These are phyloP conservation scores for Fusarium foetens DNA, from an alignment of 2,329 filamentous ascomycete genomes.

Conservation along the genomic window DNA sequence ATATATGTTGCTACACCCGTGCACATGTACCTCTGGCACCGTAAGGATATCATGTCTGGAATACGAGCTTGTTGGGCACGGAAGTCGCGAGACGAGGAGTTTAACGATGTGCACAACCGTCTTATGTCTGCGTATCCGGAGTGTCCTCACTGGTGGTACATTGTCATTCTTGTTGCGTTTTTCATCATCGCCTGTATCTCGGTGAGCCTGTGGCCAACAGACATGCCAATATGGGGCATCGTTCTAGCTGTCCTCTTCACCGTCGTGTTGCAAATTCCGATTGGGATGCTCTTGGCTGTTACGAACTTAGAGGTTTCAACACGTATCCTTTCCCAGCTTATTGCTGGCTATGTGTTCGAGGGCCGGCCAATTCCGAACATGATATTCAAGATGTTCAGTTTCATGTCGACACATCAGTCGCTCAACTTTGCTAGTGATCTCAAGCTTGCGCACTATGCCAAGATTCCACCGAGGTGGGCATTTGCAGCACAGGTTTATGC, in stretches of 20 bases:
- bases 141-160: conserved; percentile 67
- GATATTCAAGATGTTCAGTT: conserved; percentile 76
- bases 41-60: conserved; percentile 45
- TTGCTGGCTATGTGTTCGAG: conserved; percentile 74
- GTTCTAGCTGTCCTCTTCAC: conserved; percentile 63
- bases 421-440: conserved; percentile 69
- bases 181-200: conserved; percentile 53
- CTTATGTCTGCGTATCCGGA: conserved; percentile 49
- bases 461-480: conserved; percentile 63
- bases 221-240: conserved; percentile 62
- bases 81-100: conserved; percentile 51
- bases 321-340: conserved; percentile 73
- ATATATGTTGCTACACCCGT: conserved; percentile 45
- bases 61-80: conserved; percentile 42
- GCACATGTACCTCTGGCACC: conserved; percentile 47
- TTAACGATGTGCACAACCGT: conserved; percentile 48
- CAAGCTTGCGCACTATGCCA: conserved; percentile 73
- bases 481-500: conserved; percentile 66
- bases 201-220: conserved; percentile 60
- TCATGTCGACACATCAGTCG: conserved; percentile 69
- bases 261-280: conserved; percentile 62
- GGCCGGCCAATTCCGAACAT: conserved; percentile 74
- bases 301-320: conserved; percentile 68
- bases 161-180: conserved; percentile 57
- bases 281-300: conserved; percentile 66